Evolutionary conservation across 345 rosid genomes (phyloP), one percentile per base, ranked within the genome.

Genomic region (Sonneratia caseolaris): DNA sequence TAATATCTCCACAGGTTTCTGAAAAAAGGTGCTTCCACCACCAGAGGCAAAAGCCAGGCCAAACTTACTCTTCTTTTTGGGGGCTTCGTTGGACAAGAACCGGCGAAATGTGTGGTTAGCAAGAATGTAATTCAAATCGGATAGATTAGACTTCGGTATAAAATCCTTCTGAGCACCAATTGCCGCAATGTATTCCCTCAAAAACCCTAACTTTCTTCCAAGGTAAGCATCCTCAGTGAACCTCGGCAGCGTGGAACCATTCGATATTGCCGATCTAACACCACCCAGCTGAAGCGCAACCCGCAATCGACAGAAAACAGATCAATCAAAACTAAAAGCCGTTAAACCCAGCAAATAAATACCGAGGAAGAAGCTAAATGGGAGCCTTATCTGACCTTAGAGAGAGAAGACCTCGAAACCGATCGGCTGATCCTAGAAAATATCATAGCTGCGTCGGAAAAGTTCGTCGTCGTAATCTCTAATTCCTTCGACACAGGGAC

Each of bases 1-100:
- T n/a, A 18, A 15, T 36, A n/a, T 68, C 37, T 16, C 68, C n/a
- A 57, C 35, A 70, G 24, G 35, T 53, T 43, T 45, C 56, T 45
- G 37, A 67, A 49, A 56, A 59, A 70, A 43, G 27, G 43, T 8
- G 35, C 53, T 57, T 35, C 47, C 19, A 11, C 37, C 62, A 38
- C n/a, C n/a, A n/a, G 71, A 51, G 62, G 36, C 68, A 68, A 36
- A 36, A 47, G 18, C 37, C 16, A 64, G 8, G 14, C 35, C 15
- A 32, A 14, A 42, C 91, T 81, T 73, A 89, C 91, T 89, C 76
- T 85, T 87, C 82, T 91, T 85, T 82, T 91, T 91, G 0, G 97
- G 96, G 51, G 81, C 73, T 82, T 89, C 87, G 64, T 76, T 83
- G 71, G 87, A 89, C 83, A 88, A 89, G 73, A 94, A 76, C 43